Percentiles rank a stretch among this genome's conserved stretches.
phyloP scores from a whole-genome alignment of 140 eudicot species.

The Ambrosia hybrid region DNA sequence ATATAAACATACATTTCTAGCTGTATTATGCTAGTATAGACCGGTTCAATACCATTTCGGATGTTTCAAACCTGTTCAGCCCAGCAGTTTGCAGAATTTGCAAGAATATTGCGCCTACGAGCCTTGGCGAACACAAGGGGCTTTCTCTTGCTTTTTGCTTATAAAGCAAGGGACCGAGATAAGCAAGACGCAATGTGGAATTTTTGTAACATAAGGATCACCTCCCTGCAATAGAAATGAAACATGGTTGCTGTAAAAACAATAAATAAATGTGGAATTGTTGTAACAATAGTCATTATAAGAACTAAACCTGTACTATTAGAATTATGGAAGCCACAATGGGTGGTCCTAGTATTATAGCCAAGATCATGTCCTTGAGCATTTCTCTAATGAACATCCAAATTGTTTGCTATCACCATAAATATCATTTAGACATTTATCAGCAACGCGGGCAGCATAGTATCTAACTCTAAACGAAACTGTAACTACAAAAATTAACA shows the following conservation, averaged over 20 bases:
- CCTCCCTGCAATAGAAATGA: conserved; percentile 73
- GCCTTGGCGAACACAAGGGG: no score
- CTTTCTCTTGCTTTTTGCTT: no score
- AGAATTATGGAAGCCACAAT: conserved; percentile 86
- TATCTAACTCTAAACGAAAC: conserved; percentile 3
- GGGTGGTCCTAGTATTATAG: conserved; percentile 79
- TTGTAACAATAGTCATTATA: background rate
- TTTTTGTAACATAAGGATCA: conserved; percentile 58
- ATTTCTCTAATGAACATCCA: conserved; percentile 85
- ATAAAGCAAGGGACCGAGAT: no score
- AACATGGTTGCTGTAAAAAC: background rate
- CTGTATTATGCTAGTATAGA: no score
- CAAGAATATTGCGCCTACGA: no score
- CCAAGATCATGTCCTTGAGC: conserved; percentile 73
- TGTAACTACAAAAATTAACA: background rate
- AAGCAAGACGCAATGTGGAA: no score
- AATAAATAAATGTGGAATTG: background rate
- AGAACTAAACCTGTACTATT: conserved; percentile 74
- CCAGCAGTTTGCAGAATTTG: no score
- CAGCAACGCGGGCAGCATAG: background rate
- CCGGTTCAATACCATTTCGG: no score
- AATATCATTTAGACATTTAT: background rate
- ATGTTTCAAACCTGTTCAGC: no score
- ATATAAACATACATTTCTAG: no score
- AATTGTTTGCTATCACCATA: conserved; percentile 78